Conservation (phyloP, 1,284 basidiomycete genomes). For the Hypsizygus ulmarius region DNA sequence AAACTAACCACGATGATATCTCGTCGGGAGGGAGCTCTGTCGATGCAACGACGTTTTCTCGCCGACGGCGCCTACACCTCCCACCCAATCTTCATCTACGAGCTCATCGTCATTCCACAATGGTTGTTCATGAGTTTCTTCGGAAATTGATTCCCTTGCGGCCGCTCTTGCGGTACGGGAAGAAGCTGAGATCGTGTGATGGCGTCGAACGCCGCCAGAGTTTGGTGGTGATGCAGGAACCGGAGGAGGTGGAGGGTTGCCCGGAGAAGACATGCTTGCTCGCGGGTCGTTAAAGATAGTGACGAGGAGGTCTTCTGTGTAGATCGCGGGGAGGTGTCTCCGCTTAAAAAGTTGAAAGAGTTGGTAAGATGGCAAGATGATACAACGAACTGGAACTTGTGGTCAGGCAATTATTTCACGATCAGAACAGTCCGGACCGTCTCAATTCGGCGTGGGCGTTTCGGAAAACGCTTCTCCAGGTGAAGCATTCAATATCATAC, state of each 20-base stretch:
- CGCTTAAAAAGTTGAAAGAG: conserved; percentile 8
- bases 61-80: conserved; percentile 75
- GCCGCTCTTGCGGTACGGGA: conserved; percentile 61
- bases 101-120: conserved; percentile 73
- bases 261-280: conserved; percentile 31
- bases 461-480: background rate
- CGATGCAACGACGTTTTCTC: conserved; percentile 77
- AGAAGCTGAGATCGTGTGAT: conserved; percentile 79
- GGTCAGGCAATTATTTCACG: conserved; percentile 7
- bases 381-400: conserved; percentile 12
- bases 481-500: background rate
- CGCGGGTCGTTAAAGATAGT: conserved; percentile 10
- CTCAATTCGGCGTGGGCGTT: conserved; percentile 4
- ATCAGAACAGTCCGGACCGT: conserved; percentile 15
- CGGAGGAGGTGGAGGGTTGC: conserved; percentile 33
- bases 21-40: conserved; percentile 76
- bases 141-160: conserved; percentile 63
- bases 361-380: conserved; percentile 2
- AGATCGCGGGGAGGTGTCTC: background rate
- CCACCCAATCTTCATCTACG: conserved; percentile 76
- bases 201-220: conserved; percentile 58
- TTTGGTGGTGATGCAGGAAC: conserved; percentile 41
- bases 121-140: conserved; percentile 63
- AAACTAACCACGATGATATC: conserved; percentile 69
- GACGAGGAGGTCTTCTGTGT: conserved; percentile 16